A percentile compares a stretch with the other conserved stretches of the same genome.
Conservation (phyloP, 2,329 filamentous ascomycete species). For the Xylaria sp. region DNA sequence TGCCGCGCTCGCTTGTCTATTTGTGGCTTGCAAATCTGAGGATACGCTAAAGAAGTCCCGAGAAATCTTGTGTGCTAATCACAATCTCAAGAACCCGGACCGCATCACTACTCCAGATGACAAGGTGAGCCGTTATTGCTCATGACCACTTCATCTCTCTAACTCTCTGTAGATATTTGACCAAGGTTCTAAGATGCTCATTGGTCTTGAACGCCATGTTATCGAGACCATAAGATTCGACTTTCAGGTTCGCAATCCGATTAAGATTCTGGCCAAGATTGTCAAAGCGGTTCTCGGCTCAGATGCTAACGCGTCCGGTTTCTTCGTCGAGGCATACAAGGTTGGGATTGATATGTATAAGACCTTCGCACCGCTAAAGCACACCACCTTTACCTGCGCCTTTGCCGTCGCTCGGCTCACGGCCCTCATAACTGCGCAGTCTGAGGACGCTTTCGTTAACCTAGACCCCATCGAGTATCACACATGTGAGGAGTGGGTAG, state of each 20-base stretch:
- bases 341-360: conserved; percentile 91
- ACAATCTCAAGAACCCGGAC: conserved; percentile 79
- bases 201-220: conserved; percentile 90
- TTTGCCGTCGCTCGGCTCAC: conserved; percentile 85
- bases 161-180: conserved; percentile 76
- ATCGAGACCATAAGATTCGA: conserved; percentile 94
- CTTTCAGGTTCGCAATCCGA: conserved; percentile 88
- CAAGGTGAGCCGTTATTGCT: conserved; percentile 63
- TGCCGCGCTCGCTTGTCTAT: conserved; percentile 85
- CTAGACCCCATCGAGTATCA: conserved; percentile 61
- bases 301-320: conserved; percentile 59
- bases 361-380: conserved; percentile 92
- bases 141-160: conserved; percentile 7
- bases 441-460: conserved; percentile 60
- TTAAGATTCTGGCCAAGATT: conserved; percentile 85
- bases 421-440: conserved; percentile 70
- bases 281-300: conserved; percentile 65
- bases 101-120: conserved; percentile 82
- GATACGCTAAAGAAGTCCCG: conserved; percentile 97
- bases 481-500: conserved; percentile 59
- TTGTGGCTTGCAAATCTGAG: conserved; percentile 96
- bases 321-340: conserved; percentile 77
- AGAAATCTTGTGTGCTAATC: conserved; percentile 90
- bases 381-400: conserved; percentile 85
- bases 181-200: conserved; percentile 78